Base-by-base conservation (phyloP, 2,329 filamentous ascomycete genomes). In the Onygenales sp. region DNA sequence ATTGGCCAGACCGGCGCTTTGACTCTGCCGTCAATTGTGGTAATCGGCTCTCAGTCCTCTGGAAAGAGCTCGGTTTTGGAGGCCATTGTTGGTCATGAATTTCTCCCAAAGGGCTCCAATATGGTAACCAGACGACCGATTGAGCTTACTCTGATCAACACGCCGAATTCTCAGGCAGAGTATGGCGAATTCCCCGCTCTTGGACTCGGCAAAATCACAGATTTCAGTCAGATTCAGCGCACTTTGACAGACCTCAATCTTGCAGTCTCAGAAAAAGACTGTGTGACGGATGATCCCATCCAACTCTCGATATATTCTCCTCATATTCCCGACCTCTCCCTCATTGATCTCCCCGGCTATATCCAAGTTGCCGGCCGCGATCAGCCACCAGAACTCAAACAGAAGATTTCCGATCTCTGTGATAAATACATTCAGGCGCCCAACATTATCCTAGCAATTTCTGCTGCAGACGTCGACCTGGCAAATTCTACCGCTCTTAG, bases 111-210 rank as follows among this genome's bases (percentile, higher is more conserved):
- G 70, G 93, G 93, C n/a, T 85, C 85, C 43, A 98, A 98, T 65
- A 98, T 98, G 93, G 93, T 98, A 49, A 98, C 93, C 7, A 81
- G 94, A 42, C 80, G 93, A 55, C 93, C 93, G 0, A 98, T 98
- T 66, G 93, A 98, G 71, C 78, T 98, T 53, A 98, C 93, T 0
- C 80, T 98, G 5, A 85, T 98, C 70, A 97, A 98, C 70, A 97
- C 92, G 0, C 92, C 92, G 0, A 86, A 90, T 54, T 85, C 89
- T 1, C 81, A 84, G 44, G 82, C 86, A 2, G 93, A 98, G 66
- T 98, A 95, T 68, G 93, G 91, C 66, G 93, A 98, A 69, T 98
- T 98, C 60, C 91, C 93, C 1, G 89, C 94, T 43, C 78, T 98
- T 2, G 90, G 92, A 0, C 74, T 98, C 13, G 86, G 89, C 55